phyloP scores from a whole-genome alignment of 805 yeast species.

The Saccharomyces kudriavzevii region DNA sequence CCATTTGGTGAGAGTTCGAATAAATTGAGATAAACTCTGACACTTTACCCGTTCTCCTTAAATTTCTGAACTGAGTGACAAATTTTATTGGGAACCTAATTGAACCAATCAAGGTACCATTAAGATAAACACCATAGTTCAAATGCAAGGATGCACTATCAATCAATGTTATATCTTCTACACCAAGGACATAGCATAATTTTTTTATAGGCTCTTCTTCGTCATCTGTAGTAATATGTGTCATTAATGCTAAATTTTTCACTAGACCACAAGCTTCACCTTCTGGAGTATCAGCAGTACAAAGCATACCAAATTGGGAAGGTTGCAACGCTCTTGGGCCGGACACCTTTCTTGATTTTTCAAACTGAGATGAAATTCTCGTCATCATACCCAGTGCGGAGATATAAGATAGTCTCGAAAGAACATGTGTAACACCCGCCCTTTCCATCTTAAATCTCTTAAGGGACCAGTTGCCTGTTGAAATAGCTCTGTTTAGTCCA shows the following conservation, averaged over 20 bases:
- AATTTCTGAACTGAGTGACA: slow-evolving; percentile 64
- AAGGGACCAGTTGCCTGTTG: slow-evolving; percentile 98
- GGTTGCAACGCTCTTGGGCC: slow-evolving; percentile 99
- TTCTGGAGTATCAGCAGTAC: slow-evolving; percentile 98
- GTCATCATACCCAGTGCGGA: slow-evolving; percentile 99
- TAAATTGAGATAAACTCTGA: slow-evolving; percentile 89
- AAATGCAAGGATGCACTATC: slow-evolving; percentile 80
- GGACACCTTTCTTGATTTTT: slow-evolving; percentile 92
- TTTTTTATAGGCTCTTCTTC: slow-evolving; percentile 83
- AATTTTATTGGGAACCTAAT: slow-evolving; percentile 82
- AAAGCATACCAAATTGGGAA: slow-evolving; percentile 97
- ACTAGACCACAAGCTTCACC: slow-evolving; percentile 99
- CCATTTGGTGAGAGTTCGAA: slow-evolving; percentile 79
- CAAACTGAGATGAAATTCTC: slow-evolving; percentile 96
- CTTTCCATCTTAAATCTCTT: slow-evolving; percentile 99
- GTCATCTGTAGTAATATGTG: slow-evolving; percentile 96
- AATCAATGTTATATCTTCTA: slow-evolving; percentile 72
- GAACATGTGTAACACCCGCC: slow-evolving; percentile 97
- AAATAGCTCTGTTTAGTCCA: slow-evolving; percentile 91
- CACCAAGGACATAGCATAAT: slow-evolving; percentile 76
- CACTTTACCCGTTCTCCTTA: slow-evolving; percentile 78
- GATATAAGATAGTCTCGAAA: slow-evolving; percentile 83
- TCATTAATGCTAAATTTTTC: slow-evolving; percentile 93
- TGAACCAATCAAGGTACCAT: slow-evolving; percentile 90
- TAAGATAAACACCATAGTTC: slow-evolving; percentile 76